Evolutionary conservation across 129 eudicot species (phyloP).

Genomic region (Silybum marianum): DNA sequence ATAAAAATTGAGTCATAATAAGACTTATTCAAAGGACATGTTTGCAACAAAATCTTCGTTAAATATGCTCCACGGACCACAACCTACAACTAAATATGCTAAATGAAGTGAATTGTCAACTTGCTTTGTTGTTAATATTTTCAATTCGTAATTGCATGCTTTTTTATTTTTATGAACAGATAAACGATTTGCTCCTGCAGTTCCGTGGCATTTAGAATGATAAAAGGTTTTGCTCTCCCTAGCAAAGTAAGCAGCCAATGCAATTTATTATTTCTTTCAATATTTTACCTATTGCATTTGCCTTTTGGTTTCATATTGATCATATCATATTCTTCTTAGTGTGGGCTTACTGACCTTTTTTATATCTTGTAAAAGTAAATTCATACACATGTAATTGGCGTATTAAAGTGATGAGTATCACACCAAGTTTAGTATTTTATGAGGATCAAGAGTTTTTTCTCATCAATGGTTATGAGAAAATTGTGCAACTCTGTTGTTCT

Average conservation of each 20-base stretch:
- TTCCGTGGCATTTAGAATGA: constrained; percentile 41
- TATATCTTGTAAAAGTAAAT: background rate
- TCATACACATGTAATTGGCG: background rate
- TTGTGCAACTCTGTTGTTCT: background rate
- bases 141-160: constrained; percentile 9
- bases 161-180: constrained; percentile 24
- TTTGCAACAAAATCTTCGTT: background rate
- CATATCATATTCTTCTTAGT: background rate
- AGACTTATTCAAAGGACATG: background rate
- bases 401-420: background rate
- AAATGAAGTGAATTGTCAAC: background rate
- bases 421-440: background rate
- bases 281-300: background rate
- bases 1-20: background rate
- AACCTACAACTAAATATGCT: background rate
- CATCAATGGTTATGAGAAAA: background rate
- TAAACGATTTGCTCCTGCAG: constrained; percentile 11
- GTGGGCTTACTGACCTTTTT: background rate
- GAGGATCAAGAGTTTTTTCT: background rate
- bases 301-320: background rate
- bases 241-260: constrained; percentile 41
- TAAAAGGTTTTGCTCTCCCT: constrained; percentile 45
- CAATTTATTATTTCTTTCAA: constrained; percentile 9
- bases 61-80: background rate
- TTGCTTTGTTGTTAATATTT: background rate